Evolutionary conservation across 208 protist species (phyloP).

Genomic region (Wallacemonas collosoma): DNA sequence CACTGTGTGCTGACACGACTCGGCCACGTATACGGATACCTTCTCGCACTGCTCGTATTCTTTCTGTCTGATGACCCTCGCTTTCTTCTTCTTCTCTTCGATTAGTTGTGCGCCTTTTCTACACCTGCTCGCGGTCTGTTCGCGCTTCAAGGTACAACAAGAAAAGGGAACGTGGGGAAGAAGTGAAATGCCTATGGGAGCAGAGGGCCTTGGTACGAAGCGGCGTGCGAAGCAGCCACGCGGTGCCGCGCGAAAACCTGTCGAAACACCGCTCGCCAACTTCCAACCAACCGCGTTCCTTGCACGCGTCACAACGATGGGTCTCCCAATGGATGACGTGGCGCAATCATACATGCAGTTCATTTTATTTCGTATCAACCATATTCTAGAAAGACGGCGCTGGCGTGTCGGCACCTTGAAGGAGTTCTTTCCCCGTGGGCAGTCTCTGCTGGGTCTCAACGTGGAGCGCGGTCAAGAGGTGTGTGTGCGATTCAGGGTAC

Average conservation of each 20-base stretch:
- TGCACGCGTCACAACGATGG: slow-evolving; percentile 1
- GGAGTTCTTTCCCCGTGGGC: slow-evolving; percentile 86
- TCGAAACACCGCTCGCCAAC: neutral
- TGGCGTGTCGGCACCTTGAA: slow-evolving; percentile 72
- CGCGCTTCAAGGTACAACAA: neutral
- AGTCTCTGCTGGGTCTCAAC: slow-evolving; percentile 82
- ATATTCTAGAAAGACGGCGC: slow-evolving; percentile 47
- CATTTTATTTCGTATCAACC: slow-evolving; percentile 45
- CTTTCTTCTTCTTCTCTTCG: too few species aligned
- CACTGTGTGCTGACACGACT: too few species aligned
- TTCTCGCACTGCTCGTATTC: too few species aligned
- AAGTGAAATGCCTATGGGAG: neutral
- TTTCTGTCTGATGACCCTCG: too few species aligned
- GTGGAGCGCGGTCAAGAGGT: slow-evolving; percentile 79
- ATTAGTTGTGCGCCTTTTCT: too few species aligned
- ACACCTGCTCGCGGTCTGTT: too few species aligned
- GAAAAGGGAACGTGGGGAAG: neutral
- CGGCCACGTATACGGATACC: too few species aligned
- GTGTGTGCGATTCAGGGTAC: slow-evolving; percentile 75
- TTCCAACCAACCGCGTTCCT: slow-evolving; percentile 2
- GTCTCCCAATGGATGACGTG: slow-evolving; percentile 39
- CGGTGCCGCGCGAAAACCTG: neutral
- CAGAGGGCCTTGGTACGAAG: neutral
- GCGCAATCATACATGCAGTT: slow-evolving; percentile 73
- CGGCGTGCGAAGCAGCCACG: neutral